These are phyloP conservation scores for Solanum pinnatisectum DNA, from an alignment of 257 asterid genomes.

Conservation along the genomic window DNA sequence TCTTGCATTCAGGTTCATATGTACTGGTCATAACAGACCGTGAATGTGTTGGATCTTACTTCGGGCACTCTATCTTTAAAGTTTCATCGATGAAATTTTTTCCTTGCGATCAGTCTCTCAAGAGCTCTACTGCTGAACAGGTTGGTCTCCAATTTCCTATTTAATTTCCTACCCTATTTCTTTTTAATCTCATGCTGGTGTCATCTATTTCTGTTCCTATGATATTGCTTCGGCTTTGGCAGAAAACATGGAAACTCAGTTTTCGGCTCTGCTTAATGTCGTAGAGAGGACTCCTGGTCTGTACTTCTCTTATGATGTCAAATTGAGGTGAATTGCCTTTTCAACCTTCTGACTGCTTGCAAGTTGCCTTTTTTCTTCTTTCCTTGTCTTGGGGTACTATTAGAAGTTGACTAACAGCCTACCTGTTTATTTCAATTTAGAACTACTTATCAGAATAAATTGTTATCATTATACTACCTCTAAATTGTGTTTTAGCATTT, in stretches of 20 bases:
- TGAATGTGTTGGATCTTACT: slow-evolving; percentile 65
- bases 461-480: no score
- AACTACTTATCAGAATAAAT: neutral
- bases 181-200: neutral
- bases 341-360: neutral
- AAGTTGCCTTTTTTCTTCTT: neutral
- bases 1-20: slow-evolving; percentile 53
- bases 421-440: neutral
- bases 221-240: slow-evolving; percentile 16
- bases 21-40: slow-evolving; percentile 70
- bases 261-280: slow-evolving; percentile 48
- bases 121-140: slow-evolving; percentile 59
- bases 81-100: slow-evolving; percentile 60
- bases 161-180: neutral
- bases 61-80: slow-evolving; percentile 72
- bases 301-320: slow-evolving; percentile 81
- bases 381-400: neutral
- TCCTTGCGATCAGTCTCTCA: slow-evolving; percentile 77
- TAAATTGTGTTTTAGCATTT: neutral
- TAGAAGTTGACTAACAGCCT: neutral
- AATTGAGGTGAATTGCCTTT: slow-evolving; percentile 48
- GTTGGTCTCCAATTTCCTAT: slow-evolving; percentile 19
- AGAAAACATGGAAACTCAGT: slow-evolving; percentile 75
- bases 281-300: slow-evolving; percentile 71
- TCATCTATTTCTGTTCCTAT: slow-evolving; percentile 11